Percentiles rank a stretch among this genome's conserved stretches.
phyloP scores from a whole-genome alignment of 2,329 filamentous ascomycete species.

The Dendryphion nanum region DNA sequence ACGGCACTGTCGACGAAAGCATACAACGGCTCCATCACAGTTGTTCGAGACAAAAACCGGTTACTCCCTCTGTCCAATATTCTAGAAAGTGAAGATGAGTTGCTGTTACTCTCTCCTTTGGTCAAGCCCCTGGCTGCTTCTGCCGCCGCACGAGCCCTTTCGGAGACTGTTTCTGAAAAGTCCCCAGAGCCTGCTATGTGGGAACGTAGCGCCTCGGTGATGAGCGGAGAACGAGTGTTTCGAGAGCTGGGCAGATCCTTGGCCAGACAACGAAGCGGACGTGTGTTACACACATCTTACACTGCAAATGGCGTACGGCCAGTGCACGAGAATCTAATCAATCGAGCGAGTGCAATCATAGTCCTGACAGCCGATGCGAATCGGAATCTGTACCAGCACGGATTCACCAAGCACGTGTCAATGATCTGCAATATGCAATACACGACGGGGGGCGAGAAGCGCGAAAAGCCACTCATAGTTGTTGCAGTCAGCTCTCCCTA shows the following conservation, averaged over 20 bases:
- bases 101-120: slow-evolving; percentile 84
- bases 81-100: slow-evolving; percentile 79
- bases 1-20: slow-evolving; percentile 77
- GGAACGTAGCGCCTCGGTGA: slow-evolving; percentile 63
- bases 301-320: slow-evolving; percentile 89
- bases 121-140: slow-evolving; percentile 93
- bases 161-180: slow-evolving; percentile 58
- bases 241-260: slow-evolving; percentile 82
- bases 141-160: slow-evolving; percentile 70
- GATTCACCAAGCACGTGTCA: slow-evolving; percentile 92
- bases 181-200: slow-evolving; percentile 56
- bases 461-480: slow-evolving; percentile 82
- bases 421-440: slow-evolving; percentile 88
- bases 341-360: slow-evolving; percentile 82
- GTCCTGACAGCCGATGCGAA: slow-evolving; percentile 93
- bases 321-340: slow-evolving; percentile 90
- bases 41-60: slow-evolving; percentile 85
- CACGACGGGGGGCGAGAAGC: slow-evolving; percentile 67
- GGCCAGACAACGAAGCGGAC: slow-evolving; percentile 81
- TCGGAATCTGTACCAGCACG: slow-evolving; percentile 87
- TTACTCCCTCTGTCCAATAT: slow-evolving; percentile 79
- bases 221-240: slow-evolving; percentile 93
- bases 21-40: slow-evolving; percentile 89
- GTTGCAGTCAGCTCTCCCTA: slow-evolving; percentile 94
- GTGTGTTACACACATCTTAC: slow-evolving; percentile 90